These are phyloP conservation scores for Backusella westeae DNA, from an alignment of 192 early-diverging fungal genomes.

Conservation along the genomic window DNA sequence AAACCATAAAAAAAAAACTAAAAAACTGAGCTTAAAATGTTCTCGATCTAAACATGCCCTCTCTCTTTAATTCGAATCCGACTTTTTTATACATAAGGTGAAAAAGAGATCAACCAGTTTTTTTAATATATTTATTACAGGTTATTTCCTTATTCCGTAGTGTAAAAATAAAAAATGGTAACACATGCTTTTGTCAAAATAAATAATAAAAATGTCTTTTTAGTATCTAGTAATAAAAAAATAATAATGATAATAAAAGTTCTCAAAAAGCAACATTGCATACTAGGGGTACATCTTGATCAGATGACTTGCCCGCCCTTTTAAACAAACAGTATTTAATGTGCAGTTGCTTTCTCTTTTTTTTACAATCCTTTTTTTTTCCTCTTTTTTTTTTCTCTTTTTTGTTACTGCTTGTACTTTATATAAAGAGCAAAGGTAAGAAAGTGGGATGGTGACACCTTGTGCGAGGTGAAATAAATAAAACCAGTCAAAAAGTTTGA, in stretches of 20 bases:
- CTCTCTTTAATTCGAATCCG: neutral
- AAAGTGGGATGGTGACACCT: neutral
- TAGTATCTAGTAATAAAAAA: neutral
- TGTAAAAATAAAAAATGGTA: neutral
- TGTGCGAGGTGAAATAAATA: slow-evolving; percentile 4
- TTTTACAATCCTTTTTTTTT: neutral
- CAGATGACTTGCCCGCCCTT: neutral
- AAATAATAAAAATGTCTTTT: neutral
- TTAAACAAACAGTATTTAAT: neutral
- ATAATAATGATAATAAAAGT: neutral
- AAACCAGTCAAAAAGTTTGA: slow-evolving; percentile 1
- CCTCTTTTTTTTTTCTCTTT: neutral
- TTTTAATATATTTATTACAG: neutral
- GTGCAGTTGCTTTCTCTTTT: neutral
- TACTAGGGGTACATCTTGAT: neutral
- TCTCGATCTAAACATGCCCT: neutral
- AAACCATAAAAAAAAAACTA: neutral
- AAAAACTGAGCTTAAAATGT: slow-evolving; percentile 1
- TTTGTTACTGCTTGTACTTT: neutral
- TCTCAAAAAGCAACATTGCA: slow-evolving; percentile 1
- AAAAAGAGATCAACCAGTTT: neutral
- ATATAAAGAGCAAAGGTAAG: neutral
- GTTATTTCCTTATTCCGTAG: too few relatives aligned
- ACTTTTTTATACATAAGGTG: neutral
- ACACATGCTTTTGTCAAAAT: neutral